phyloP scores from a whole-genome alignment of 2,329 filamentous ascomycete species.

The Paracoccidioides lutzii region DNA sequence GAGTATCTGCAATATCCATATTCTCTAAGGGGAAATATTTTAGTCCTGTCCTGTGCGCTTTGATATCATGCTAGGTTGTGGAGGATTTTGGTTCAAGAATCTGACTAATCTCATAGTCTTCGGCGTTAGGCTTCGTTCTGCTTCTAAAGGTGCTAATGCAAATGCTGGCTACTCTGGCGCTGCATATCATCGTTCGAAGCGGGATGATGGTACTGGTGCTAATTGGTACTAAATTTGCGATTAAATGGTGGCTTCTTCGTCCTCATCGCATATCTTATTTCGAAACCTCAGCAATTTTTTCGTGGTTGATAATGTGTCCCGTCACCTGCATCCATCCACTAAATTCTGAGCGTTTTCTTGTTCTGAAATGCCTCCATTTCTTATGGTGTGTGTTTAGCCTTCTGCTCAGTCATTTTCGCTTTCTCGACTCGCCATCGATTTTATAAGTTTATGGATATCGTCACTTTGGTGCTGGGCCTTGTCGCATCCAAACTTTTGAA shows the following conservation, averaged over 20 bases:
- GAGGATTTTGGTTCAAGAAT: constrained; percentile 60
- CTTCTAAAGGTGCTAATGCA: constrained; percentile 55
- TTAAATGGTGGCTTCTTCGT: constrained; percentile 15
- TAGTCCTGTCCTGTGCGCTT: constrained; percentile 60
- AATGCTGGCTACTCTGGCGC: constrained; percentile 28
- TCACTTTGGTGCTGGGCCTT: constrained; percentile 15
- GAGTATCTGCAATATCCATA: constrained; percentile 59
- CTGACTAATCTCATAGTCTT: constrained; percentile 71
- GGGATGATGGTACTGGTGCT: constrained; percentile 40
- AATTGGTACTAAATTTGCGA: constrained; percentile 33
- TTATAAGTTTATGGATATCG: constrained; percentile 10
- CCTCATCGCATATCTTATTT: constrained; percentile 7
- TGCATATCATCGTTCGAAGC: constrained; percentile 40
- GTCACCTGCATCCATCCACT: constrained; percentile 2
- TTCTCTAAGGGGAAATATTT: constrained; percentile 77
- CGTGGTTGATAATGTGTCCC: not conserved
- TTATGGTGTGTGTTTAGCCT: constrained; percentile 9
- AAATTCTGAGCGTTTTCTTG: constrained; percentile 6
- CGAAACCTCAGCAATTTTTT: constrained; percentile 2
- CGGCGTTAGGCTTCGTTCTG: constrained; percentile 77
- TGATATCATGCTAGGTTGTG: constrained; percentile 60
- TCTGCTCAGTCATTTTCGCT: constrained; percentile 6
- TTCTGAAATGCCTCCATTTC: constrained; percentile 12
- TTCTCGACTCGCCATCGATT: constrained; percentile 1
- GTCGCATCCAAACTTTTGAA: constrained; percentile 5